A percentile compares a stretch with the other conserved stretches of the same genome.
phyloP scores from a whole-genome alignment of 106 monocot genomes.

The Chionographis japonica region DNA sequence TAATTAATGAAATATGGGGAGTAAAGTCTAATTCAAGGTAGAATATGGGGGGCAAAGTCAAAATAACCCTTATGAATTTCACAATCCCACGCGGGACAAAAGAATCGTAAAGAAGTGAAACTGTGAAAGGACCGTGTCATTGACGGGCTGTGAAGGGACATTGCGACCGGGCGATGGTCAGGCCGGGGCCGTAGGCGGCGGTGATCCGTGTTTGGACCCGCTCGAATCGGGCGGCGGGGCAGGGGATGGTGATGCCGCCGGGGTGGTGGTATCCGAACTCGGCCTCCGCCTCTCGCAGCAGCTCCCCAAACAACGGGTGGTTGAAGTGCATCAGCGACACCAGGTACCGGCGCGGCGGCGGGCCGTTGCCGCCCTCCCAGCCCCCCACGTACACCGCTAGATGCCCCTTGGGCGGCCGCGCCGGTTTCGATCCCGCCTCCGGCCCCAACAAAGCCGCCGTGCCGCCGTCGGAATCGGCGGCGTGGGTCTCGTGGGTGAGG shows the following conservation, averaged over 20 bases:
- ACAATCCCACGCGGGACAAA: too few relatives aligned
- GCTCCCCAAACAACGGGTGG: conserved; percentile 69
- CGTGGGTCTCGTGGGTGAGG: neutral
- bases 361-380: conserved; percentile 5
- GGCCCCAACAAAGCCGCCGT: neutral
- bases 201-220: conserved; percentile 31
- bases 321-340: conserved; percentile 75
- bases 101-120: too few relatives aligned
- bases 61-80: too few relatives aligned
- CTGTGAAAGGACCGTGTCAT: too few relatives aligned
- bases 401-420: conserved; percentile 52
- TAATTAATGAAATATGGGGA: too few relatives aligned
- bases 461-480: neutral
- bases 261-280: conserved; percentile 57
- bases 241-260: conserved; percentile 70
- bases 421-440: neutral
- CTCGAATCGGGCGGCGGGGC: conserved; percentile 47
- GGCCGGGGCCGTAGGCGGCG: conserved; percentile 8
- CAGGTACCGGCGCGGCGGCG: conserved; percentile 28
- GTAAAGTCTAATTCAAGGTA: too few relatives aligned
- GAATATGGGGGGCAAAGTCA: too few relatives aligned
- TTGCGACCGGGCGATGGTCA: neutral
- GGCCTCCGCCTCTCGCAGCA: conserved; percentile 56
- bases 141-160: too few relatives aligned
- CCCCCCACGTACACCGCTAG: conserved; percentile 54